phyloP scores from a whole-genome alignment of 257 asterid genomes.

The Anisodus acutangulus region DNA sequence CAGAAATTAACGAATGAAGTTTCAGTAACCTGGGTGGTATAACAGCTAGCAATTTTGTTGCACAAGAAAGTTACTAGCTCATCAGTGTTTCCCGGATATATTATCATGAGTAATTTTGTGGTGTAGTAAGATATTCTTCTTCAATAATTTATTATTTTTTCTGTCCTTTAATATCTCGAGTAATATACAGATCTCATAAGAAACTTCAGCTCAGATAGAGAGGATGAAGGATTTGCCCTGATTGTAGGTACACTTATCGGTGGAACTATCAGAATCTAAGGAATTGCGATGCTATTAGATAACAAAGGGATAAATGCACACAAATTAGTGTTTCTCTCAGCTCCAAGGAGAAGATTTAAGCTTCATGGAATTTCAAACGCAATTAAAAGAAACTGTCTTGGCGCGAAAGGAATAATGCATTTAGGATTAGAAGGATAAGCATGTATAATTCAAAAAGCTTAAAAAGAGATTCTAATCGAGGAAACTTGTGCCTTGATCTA shows the following conservation, averaged over 20 bases:
- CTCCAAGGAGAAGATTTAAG: neutral
- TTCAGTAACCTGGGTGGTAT: neutral
- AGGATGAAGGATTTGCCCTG: neutral
- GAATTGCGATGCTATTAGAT: neutral
- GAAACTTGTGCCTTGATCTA: neutral
- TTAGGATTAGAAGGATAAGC: neutral
- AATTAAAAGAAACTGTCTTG: neutral
- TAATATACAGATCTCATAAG: neutral
- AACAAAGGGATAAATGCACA: neutral
- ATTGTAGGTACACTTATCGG: neutral
- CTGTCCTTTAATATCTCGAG: neutral
- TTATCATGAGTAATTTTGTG: neutral
- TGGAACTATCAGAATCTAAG: neutral
- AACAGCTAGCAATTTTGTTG: neutral
- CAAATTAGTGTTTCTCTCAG: neutral
- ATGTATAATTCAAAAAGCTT: neutral
- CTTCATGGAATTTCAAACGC: neutral
- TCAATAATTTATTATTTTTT: neutral
- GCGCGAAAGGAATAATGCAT: neutral
- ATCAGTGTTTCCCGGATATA: neutral
- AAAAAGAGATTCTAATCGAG: neutral
- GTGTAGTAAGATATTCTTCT: slow-evolving; percentile 5
- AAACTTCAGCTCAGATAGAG: neutral
- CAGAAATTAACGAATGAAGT: neutral
- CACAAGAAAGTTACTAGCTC: neutral